These are phyloP conservation scores for Dioscorea zingiberensis DNA, from an alignment of 106 monocot species.

Conservation along the genomic window DNA sequence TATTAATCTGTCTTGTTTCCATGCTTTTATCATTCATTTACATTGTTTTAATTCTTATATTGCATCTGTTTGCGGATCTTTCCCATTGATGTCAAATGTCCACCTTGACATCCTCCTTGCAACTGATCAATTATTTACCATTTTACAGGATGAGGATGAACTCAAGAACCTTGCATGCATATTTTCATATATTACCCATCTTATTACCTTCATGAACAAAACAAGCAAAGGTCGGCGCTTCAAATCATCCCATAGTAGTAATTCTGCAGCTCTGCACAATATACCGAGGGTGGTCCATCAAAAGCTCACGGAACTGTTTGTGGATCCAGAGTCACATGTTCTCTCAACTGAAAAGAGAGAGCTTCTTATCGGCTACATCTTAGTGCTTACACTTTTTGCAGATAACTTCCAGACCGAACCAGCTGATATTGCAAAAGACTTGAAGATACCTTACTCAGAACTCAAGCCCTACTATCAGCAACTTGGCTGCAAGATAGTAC, in stretches of 20 bases:
- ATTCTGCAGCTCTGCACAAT: slow-evolving; percentile 10
- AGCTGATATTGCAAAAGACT: slow-evolving; percentile 60
- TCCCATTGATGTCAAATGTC: no score
- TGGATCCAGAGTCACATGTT: slow-evolving; percentile 36
- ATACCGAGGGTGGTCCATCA: slow-evolving; percentile 46
- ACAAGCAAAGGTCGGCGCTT: slow-evolving; percentile 1
- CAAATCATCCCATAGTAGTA: not conserved
- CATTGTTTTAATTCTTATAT: no score
- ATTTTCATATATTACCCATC: slow-evolving; percentile 77
- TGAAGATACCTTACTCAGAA: slow-evolving; percentile 32
- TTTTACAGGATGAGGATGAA: slow-evolving; percentile 45
- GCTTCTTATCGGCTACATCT: slow-evolving; percentile 74
- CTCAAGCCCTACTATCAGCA: slow-evolving; percentile 51
- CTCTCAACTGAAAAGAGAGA: slow-evolving; percentile 49
- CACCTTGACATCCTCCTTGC: no score
- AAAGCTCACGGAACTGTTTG: slow-evolving; percentile 41
- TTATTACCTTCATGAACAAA: slow-evolving; percentile 42
- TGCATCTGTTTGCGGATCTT: no score
- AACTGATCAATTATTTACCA: no score
- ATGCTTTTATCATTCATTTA: no score
- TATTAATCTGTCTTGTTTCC: no score
- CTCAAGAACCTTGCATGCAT: slow-evolving; percentile 48
- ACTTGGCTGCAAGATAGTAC: slow-evolving; percentile 38
- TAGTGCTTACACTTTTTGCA: slow-evolving; percentile 75
- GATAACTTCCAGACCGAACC: slow-evolving; percentile 55